These are phyloP conservation scores for Apiotrichum montevideense DNA, from an alignment of 1,284 basidiomycete genomes.

Conservation along the genomic window DNA sequence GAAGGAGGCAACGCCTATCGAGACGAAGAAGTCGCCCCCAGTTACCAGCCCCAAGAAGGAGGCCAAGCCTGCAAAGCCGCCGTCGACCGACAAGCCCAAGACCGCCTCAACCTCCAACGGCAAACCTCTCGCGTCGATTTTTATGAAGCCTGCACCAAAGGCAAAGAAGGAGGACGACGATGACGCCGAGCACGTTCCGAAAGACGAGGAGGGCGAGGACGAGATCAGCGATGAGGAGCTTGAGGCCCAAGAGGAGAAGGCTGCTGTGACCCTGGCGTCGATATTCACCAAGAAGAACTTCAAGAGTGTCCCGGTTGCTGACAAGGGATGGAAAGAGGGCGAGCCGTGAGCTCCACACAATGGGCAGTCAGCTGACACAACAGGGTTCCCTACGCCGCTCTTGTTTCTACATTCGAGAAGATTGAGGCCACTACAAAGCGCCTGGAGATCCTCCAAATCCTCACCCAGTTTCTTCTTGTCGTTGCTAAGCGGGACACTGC, in stretches of 20 bases:
- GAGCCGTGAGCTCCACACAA: conserved; percentile 59
- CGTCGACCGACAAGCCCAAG: conserved; percentile 2
- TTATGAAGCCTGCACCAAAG: conserved; percentile 34
- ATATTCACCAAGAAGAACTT: conserved; percentile 44
- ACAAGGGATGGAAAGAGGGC: conserved; percentile 80
- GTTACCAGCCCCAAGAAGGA: no score
- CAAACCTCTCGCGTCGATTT: conserved; percentile 46
- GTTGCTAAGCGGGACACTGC: conserved; percentile 63
- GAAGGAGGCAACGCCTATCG: neutral
- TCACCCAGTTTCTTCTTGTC: conserved; percentile 81
- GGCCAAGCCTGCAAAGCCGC: neutral
- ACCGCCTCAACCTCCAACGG: conserved; percentile 18
- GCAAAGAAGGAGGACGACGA: conserved; percentile 27
- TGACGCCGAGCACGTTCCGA: conserved; percentile 29
- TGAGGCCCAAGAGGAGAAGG: conserved; percentile 57
- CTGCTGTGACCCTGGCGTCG: conserved; percentile 62
- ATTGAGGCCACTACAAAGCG: conserved; percentile 97
- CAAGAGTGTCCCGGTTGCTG: conserved; percentile 66
- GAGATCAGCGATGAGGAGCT: conserved; percentile 43
- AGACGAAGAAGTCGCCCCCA: neutral
- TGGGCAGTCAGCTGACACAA: conserved; percentile 2
- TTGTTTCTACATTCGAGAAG: conserved; percentile 78
- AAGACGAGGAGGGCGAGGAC: conserved; percentile 47
- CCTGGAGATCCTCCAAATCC: conserved; percentile 80
- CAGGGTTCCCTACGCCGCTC: conserved; percentile 88